Evolutionary conservation across 2,329 filamentous ascomycete genomes (phyloP), one percentile per base, ranked within the genome.

Genomic region (Tolypocladium guangdongense): DNA sequence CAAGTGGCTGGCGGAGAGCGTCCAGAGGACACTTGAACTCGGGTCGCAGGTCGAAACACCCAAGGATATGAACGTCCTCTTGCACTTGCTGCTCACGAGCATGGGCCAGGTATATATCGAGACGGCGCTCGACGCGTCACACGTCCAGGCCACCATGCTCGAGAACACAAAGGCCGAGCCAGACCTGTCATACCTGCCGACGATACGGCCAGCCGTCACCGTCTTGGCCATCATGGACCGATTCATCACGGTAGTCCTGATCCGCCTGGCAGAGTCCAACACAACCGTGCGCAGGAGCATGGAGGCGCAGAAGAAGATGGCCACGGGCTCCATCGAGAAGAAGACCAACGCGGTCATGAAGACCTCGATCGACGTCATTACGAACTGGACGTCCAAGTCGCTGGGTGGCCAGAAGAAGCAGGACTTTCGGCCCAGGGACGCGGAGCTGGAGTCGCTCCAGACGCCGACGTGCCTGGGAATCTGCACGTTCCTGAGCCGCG

Each of bases 1-100:
- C 56, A 95, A 89, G 66, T 99, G 93, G 93, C 75, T 99, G 41
- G 93, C 93, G 2, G 93, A 99, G 74, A 90, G 89, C 57, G 92
- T 99, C 27, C 88, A 93, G 39, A 80, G 93, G 58, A 90, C 90
- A 0, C 77, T 99, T 11, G 93, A 99, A 68, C 77, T 99, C n/a
- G 90, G 88, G 27, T 86, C 88, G 27, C 84, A 85, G 51, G 86
- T 80, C 54, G 93, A 99, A 61, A 96, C 90, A 5, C 90, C 93
- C 18, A 97, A 95, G 68, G 93, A 99, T 68, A 89, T 97, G 53
- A 87, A 86, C 47, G 84, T 89, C 56, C 78, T 97, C 27, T 78
- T 96, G 36, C 87, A 86, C 65, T 79, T 97, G 27, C 78, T 99
- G 2, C 80, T 97, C 49, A 84, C 83, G 35, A 89, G 87, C 61